phyloP scores from a whole-genome alignment of 768 basidiomycete genomes.

The Mycena capillaripes region DNA sequence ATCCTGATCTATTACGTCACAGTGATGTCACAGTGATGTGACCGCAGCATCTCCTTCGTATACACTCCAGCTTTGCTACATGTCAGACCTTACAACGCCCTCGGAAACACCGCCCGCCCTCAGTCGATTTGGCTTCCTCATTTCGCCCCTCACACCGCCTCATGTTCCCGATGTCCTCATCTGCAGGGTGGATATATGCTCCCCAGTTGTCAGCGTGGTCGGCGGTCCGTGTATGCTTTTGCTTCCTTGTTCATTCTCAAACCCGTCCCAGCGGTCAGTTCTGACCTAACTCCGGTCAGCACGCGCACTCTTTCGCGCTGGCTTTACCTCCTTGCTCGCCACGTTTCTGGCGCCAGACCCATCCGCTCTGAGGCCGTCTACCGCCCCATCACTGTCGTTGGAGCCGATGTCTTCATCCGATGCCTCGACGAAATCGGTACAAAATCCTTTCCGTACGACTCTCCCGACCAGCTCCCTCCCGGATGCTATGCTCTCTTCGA shows the following conservation, averaged over 20 bases:
- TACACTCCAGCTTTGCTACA: too few species aligned
- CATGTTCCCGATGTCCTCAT: not conserved
- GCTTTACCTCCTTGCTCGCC: conserved; percentile 11
- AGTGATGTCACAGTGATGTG: too few species aligned
- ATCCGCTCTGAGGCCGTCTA: not conserved
- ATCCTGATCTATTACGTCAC: too few species aligned
- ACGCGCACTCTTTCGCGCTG: conserved; percentile 3
- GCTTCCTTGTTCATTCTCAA: not conserved
- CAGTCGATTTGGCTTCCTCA: not conserved
- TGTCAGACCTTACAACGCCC: too few species aligned
- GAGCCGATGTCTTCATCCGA: not conserved
- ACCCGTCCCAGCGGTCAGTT: not conserved
- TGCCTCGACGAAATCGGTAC: not conserved
- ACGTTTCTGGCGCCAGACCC: not conserved
- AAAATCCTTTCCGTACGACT: not conserved
- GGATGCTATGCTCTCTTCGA: conserved; percentile 13
- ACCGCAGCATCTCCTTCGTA: too few species aligned
- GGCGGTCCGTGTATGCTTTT: not conserved
- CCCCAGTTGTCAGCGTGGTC: not conserved
- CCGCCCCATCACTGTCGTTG: conserved; percentile 2
- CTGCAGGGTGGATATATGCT: not conserved
- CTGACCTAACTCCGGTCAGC: not conserved
- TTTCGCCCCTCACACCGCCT: not conserved
- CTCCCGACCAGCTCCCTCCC: not conserved
- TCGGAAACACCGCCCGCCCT: too few species aligned